Base-by-base conservation (phyloP, 345 rosid genomes). In the Eucalyptus pumila region DNA sequence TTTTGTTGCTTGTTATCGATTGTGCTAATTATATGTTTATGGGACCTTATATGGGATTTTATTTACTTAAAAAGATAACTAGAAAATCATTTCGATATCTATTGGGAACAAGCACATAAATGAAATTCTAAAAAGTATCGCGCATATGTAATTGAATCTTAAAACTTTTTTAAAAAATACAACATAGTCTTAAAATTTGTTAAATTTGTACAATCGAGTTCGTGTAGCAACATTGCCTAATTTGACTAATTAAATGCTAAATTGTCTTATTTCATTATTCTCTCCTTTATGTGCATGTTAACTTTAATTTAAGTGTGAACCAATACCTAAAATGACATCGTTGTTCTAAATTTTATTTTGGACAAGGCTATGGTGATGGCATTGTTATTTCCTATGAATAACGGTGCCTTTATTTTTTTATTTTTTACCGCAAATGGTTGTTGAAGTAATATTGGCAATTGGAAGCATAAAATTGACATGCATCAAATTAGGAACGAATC, bases 91-190 rank as follows among this genome's bases (percentile, higher is more conserved):
- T 56, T 56, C 3, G 2, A 56, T 56, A 24, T 56, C 62, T 24
- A 21, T 56, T 23, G 1, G 30, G 62, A 56, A 24, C 27, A 56
- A 24, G 62, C 30, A 11, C 12, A 56, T 4, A 56, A 56, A 56
- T 51, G 27, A 56, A 56, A 56, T 9, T 26, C 27, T 56, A 56
- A 56, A 6, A 56, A 56, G 32, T 14, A 17, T n/a, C 6, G 1
- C 2, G 21, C 32, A 65, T 7, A n/a, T 65, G 34, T 8, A 65
- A n/a, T 65, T 14, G 13, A 14, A 14, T 65, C 19, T 2, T 65
- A 65, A n/a, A 7, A 1, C 0, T 56, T 30, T n/a, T 14, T n/a
- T 4, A 2, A 11, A 65, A n/a, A 14, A 14, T 4, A 65, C 34
- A n/a, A 14, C 17, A 15, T 7, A n/a, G 3, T n/a, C 76, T 14